phyloP scores from a whole-genome alignment of 78 protist species.

The Anaeramoeba flamelloides region DNA sequence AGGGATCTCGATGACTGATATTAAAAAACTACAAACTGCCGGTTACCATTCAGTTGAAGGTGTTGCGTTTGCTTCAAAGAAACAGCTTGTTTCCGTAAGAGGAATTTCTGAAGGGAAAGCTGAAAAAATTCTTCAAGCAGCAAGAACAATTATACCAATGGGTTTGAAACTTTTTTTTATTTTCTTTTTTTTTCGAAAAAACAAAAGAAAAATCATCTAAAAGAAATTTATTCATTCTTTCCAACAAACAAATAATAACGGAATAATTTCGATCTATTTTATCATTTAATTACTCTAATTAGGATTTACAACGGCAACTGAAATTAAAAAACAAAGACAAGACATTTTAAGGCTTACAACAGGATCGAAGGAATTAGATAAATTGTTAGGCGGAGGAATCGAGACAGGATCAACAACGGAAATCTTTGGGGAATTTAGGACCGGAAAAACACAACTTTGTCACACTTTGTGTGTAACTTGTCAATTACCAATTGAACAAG shows the following conservation, averaged over 20 bases:
- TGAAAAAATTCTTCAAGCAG: constrained; percentile 66
- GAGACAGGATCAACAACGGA: constrained; percentile 97
- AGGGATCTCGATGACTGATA: constrained; percentile 67
- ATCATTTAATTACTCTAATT: constrained; percentile 64
- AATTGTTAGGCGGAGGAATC: constrained; percentile 80
- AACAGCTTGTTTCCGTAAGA: constrained; percentile 56
- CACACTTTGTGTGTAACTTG: constrained; percentile 91
- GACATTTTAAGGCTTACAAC: constrained; percentile 68
- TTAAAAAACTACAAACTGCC: constrained; percentile 67
- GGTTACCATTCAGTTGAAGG: constrained; percentile 78
- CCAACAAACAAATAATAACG: too few species aligned
- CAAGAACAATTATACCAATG: too few species aligned
- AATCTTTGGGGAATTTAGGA: constrained; percentile 95
- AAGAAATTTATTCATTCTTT: too few species aligned
- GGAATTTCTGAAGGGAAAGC: constrained; percentile 90
- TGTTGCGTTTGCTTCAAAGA: constrained; percentile 65
- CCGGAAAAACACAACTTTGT: constrained; percentile 97
- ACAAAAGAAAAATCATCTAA: too few species aligned
- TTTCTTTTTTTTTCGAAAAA: too few species aligned
- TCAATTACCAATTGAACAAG: constrained; percentile 60
- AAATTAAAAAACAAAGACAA: constrained; percentile 37
- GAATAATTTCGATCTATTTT: too few species aligned
- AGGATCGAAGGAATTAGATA: constrained; percentile 78
- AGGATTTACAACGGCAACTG: constrained; percentile 87
- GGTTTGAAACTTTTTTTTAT: too few species aligned